A percentile compares a stretch with the other conserved stretches of the same genome.
phyloP scores from a whole-genome alignment of 495 filamentous ascomycete species.

The Aspergillus sparsus region DNA sequence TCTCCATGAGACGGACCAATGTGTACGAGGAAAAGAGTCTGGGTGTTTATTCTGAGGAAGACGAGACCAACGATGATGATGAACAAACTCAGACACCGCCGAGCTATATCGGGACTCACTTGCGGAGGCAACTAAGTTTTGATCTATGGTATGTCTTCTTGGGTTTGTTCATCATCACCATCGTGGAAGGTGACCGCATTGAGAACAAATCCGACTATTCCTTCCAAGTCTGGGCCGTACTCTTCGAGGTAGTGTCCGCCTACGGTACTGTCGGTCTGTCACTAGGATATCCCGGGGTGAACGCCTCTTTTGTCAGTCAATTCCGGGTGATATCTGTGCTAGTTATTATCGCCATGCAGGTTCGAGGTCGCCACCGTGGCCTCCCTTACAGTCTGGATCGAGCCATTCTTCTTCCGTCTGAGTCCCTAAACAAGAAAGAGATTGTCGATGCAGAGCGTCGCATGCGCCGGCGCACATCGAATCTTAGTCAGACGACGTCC shows the following conservation, averaged over 20 bases:
- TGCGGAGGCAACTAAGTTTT: conserved; percentile 87
- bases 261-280: conserved; percentile 94
- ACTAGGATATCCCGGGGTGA: conserved; percentile 72
- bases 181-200: conserved; percentile 71
- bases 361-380: conserved; percentile 89
- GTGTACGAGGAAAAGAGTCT: conserved; percentile 95
- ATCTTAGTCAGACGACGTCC: conserved; percentile 45
- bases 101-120: conserved; percentile 83
- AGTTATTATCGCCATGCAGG: conserved; percentile 89
- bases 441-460: conserved; percentile 57
- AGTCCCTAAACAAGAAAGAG: conserved; percentile 71
- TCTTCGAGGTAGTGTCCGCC: conserved; percentile 90
- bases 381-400: conserved; percentile 90
- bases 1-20: conserved; percentile 89
- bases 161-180: conserved; percentile 83
- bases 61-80: conserved; percentile 37
- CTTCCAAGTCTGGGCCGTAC: conserved; percentile 77
- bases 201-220: conserved; percentile 55
- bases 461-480: conserved; percentile 56
- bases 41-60: conserved; percentile 68
- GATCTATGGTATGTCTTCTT: conserved; percentile 94
- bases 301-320: conserved; percentile 77
- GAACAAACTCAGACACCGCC: conserved; percentile 53
- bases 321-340: conserved; percentile 84
- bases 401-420: conserved; percentile 80